Evolutionary conservation across 202 grass and related monocot species (phyloP).

Genomic region (Musa balbisiana): DNA sequence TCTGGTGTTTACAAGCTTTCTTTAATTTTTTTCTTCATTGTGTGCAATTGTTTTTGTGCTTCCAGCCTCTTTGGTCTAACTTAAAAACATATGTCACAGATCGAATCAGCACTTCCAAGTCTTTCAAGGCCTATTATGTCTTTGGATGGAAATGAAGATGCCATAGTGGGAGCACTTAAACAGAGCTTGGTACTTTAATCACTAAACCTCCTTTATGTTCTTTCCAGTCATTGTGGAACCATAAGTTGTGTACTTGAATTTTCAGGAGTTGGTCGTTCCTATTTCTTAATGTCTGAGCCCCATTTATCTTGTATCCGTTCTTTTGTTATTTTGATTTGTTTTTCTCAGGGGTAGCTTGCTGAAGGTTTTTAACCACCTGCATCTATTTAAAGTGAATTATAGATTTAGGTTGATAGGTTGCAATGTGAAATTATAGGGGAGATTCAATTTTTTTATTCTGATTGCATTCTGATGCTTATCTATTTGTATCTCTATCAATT

Average conservation of each 20-base stretch:
- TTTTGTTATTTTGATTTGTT: neutral
- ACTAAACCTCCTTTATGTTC: neutral
- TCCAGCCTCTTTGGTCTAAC: neutral
- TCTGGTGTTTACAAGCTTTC: neutral
- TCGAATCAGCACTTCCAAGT: constrained; percentile 90
- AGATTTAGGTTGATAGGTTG: neutral
- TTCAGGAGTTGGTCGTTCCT: neutral
- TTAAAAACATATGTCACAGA: constrained; percentile 46
- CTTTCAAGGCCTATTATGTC: constrained; percentile 96
- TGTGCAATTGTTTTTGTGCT: neutral
- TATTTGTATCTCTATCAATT: no score
- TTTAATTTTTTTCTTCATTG: neutral
- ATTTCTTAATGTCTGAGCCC: neutral
- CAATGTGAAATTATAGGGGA: no score
- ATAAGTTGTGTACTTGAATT: neutral
- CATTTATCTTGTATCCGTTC: neutral
- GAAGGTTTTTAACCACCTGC: neutral
- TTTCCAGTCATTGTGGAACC: neutral
- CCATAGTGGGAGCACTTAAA: constrained; percentile 89
- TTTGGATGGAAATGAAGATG: constrained; percentile 90
- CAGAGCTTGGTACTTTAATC: constrained; percentile 75
- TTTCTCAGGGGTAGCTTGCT: neutral
- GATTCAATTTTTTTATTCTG: no score
- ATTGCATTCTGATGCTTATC: no score
- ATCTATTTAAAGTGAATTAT: neutral